Base-by-base conservation (phyloP, 495 filamentous ascomycete genomes). In the Xylaria venustula region DNA sequence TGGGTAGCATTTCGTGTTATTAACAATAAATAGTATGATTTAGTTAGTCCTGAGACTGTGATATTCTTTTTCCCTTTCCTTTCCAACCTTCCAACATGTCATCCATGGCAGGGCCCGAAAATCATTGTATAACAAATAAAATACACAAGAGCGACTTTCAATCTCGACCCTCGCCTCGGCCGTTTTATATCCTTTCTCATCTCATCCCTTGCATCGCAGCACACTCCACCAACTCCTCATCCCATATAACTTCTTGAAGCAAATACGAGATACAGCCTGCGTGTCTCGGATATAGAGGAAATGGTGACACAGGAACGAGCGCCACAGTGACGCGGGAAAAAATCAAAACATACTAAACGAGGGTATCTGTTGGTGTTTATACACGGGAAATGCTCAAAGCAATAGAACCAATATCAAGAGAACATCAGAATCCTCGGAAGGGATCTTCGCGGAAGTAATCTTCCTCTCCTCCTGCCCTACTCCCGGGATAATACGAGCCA, bases 361-460 rank as follows among this genome's bases (percentile, higher is more conserved):
- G 53, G 53, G 53, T 55, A 55, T 55, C 40, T 22, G 17, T 44
- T 25, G 46, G 47, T 42, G 23, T n/a, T 32, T 5, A 14, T 49
- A 49, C 55, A 49, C 55, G 17, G 32, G 40, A 17, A 11, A 58
- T 30, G 32, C 30, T 41, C 15, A 19, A 44, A 56, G 28, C 17
- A 22, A 49, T n/a, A 28, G 8, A 5, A 22, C 36, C 17, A 9
- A 42, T 15, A 34, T 54, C 26, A 15, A 30, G 8, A 15, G 14
- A n/a, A 32, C 40, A 47, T 67, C 69, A 82, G 60, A 82, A 82
- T 11, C 78, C 79, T 58, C 67, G 70, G 45, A 82, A 82, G 2
- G 79, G 79, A 52, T 82, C 79, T 22, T 80, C 76, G 22, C 72
- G 66, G 65, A 74, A 71, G 65, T 70, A 77, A 58, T 78, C 76